Evolutionary conservation across 345 rosid species (phyloP).

Genomic region (Lenwebbia sp.): DNA sequence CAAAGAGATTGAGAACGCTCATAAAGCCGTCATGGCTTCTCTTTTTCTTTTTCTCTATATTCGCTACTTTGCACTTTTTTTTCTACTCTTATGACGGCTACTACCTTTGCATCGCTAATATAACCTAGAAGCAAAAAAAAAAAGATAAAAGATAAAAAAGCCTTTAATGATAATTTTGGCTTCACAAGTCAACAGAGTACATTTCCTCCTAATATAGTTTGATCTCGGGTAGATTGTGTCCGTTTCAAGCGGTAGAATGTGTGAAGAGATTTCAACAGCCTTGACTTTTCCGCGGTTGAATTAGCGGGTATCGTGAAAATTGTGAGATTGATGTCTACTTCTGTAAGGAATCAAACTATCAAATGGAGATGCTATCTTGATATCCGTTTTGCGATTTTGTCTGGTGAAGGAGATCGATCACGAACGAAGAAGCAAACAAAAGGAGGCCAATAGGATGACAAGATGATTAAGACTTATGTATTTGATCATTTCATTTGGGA

Average conservation of each 20-base stretch:
- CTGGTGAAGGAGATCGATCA: not conserved
- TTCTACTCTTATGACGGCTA: too few species aligned
- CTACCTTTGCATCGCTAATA: too few species aligned
- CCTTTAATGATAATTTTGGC: too few species aligned
- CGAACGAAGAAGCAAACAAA: not conserved
- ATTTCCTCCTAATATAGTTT: not conserved
- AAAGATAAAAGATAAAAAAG: too few species aligned
- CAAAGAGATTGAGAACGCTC: too few species aligned
- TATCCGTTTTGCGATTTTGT: not conserved
- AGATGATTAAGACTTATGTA: not conserved
- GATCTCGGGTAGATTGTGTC: not conserved
- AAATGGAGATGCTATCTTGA: not conserved
- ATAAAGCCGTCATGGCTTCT: too few species aligned
- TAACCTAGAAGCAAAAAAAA: too few species aligned
- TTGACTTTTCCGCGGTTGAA: not conserved
- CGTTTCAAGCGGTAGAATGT: not conserved
- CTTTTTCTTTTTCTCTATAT: too few species aligned
- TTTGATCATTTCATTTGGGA: not conserved
- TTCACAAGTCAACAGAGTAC: too few species aligned
- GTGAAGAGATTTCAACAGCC: not conserved
- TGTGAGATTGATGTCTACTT: not conserved
- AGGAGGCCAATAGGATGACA: not conserved
- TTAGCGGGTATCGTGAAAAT: not conserved
- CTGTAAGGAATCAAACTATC: not conserved
- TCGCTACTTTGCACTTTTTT: too few species aligned